phyloP scores from a whole-genome alignment of 2,329 filamentous ascomycete species.

The Colletotrichum horii region DNA sequence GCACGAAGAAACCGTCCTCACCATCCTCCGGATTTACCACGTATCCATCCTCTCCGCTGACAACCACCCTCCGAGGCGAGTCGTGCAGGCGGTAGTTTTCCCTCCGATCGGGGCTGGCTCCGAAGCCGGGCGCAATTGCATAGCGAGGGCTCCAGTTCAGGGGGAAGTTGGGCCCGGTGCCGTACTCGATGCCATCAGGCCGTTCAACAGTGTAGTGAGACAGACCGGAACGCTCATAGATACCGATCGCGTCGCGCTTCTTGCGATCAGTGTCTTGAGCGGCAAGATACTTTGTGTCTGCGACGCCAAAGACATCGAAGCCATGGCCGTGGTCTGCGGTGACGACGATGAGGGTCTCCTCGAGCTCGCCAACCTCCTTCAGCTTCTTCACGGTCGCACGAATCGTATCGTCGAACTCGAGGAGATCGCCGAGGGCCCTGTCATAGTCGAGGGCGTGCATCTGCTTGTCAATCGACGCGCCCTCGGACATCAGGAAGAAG shows the following conservation, averaged over 20 bases:
- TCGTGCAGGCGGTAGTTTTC: slow-evolving; percentile 77
- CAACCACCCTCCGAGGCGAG: slow-evolving; percentile 64
- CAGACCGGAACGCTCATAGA: slow-evolving; percentile 74
- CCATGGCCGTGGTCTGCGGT: slow-evolving; percentile 91
- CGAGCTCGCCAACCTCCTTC: slow-evolving; percentile 65
- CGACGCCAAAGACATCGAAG: slow-evolving; percentile 83
- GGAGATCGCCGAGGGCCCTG: slow-evolving; percentile 80
- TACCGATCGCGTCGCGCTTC: slow-evolving; percentile 78
- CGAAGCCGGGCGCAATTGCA: slow-evolving; percentile 75
- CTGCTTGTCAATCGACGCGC: slow-evolving; percentile 86
- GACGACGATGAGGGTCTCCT: slow-evolving; percentile 80
- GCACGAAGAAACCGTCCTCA: slow-evolving; percentile 71
- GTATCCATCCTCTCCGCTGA: slow-evolving; percentile 59
- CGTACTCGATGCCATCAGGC: slow-evolving; percentile 68
- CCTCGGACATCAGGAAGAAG: slow-evolving; percentile 89
- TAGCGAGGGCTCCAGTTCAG: slow-evolving; percentile 88
- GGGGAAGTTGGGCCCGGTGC: slow-evolving; percentile 77
- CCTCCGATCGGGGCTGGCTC: slow-evolving; percentile 75
- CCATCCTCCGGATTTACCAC: slow-evolving; percentile 73
- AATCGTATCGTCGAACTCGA: slow-evolving; percentile 85
- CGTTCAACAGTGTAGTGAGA: slow-evolving; percentile 73
- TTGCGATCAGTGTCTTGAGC: slow-evolving; percentile 68
- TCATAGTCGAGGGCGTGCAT: slow-evolving; percentile 89
- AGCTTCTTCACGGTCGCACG: slow-evolving; percentile 76
- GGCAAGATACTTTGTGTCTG: slow-evolving; percentile 79